phyloP scores from a whole-genome alignment of 257 asterid genomes.

The Petunia axillaris region DNA sequence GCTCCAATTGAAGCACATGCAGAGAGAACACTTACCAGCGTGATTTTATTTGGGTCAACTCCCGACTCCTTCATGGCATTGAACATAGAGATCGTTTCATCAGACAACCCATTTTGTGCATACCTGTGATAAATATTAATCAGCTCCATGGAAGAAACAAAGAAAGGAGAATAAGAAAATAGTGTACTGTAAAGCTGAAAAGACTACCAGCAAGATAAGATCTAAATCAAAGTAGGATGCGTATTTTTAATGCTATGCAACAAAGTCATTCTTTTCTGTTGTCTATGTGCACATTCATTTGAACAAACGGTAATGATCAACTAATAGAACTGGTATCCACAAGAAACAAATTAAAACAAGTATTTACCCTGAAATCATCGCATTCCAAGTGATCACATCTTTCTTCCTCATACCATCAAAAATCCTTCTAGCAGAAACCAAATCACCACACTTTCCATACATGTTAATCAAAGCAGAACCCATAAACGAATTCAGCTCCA shows the following conservation, averaged over 20 bases:
- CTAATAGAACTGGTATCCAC: neutral
- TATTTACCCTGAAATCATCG: conserved; percentile 84
- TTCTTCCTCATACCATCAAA: conserved; percentile 52
- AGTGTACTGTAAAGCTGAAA: neutral
- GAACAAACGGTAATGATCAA: neutral
- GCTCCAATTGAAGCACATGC: conserved; percentile 91
- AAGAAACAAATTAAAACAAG: neutral
- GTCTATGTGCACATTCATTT: conserved; percentile 2
- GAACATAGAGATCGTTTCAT: conserved; percentile 66
- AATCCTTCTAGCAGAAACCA: conserved; percentile 63
- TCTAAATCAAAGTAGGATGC: neutral
- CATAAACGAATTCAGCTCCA: conserved; percentile 61
- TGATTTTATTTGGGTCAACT: conserved; percentile 66
- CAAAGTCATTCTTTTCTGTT: neutral
- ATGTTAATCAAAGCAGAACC: conserved; percentile 83
- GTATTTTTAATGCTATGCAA: neutral
- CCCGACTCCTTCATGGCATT: conserved; percentile 67
- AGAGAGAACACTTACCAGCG: conserved; percentile 78
- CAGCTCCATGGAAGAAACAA: conserved; percentile 22
- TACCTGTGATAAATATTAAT: conserved; percentile 49
- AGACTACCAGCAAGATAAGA: neutral
- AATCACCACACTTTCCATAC: conserved; percentile 89
- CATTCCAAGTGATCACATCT: conserved; percentile 82
- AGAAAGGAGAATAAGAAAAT: neutral
- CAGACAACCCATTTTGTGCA: conserved; percentile 83